Evolutionary conservation across 768 basidiomycete genomes (phyloP).

Genomic region (Trametes cubensis): DNA sequence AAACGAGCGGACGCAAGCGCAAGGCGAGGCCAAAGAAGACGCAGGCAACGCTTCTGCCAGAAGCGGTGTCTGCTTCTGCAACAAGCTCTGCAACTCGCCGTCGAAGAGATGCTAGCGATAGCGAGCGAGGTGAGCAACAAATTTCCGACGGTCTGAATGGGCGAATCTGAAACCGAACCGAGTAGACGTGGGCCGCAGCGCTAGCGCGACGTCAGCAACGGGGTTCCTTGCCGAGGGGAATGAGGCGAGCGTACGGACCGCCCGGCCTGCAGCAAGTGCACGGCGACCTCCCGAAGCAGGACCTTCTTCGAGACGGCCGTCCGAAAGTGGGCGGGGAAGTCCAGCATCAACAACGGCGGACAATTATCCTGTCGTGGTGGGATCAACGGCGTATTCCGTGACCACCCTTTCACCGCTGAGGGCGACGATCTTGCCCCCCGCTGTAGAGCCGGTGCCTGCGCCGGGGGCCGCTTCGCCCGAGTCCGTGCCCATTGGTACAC

Average conservation of each 20-base stretch:
- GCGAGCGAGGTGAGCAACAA: conserved; percentile 11
- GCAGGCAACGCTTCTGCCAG: background rate
- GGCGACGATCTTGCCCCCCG: conserved; percentile 20
- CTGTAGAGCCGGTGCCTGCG: conserved; percentile 1
- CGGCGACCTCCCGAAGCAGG: conserved; percentile 7
- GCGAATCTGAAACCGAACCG: background rate
- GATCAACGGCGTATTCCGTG: conserved; percentile 23
- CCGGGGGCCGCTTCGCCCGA: background rate
- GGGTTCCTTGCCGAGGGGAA: background rate
- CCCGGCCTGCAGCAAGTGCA: conserved; percentile 1
- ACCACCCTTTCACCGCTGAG: conserved; percentile 18
- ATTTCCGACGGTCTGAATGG: background rate
- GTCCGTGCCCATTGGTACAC: background rate
- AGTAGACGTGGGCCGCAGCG: conserved; percentile 9
- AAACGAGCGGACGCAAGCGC: conserved; percentile 6
- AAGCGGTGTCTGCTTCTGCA: background rate
- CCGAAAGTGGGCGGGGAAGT: conserved; percentile 14
- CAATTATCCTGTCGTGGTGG: conserved; percentile 20
- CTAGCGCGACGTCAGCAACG: conserved; percentile 7
- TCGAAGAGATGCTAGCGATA: background rate
- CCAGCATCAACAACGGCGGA: conserved; percentile 7
- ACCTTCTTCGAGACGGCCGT: conserved; percentile 8
- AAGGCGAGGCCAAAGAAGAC: conserved; percentile 14
- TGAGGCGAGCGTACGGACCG: conserved; percentile 7
- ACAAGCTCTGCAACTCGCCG: background rate